Percentiles rank a stretch among this genome's conserved stretches.
These are phyloP conservation scores for Leccinum fibrillosum DNA, from an alignment of 768 basidiomycete genomes.

Conservation along the genomic window DNA sequence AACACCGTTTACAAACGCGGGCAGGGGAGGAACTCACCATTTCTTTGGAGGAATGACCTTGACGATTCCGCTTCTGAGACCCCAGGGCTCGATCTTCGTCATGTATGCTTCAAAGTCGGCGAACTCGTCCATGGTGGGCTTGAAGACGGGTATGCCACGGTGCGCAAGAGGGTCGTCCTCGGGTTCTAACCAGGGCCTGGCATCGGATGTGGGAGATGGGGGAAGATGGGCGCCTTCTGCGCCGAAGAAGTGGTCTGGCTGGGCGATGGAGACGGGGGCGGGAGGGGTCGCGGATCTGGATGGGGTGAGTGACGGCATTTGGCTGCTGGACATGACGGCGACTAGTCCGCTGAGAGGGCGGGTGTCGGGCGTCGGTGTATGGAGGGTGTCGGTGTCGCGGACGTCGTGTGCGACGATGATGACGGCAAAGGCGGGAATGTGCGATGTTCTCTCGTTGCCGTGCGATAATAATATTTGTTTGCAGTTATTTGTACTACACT, in stretches of 20 bases:
- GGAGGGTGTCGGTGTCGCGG: conserved; percentile 4
- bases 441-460: not conserved
- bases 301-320: conserved; percentile 34
- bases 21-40: conserved; percentile 57
- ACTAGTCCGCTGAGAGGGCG: conserved; percentile 7
- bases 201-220: conserved; percentile 62
- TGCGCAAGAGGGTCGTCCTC: conserved; percentile 75
- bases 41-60: conserved; percentile 95
- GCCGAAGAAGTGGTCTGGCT: conserved; percentile 85
- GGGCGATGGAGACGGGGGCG: conserved; percentile 46
- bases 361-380: not conserved
- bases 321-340: conserved; percentile 23
- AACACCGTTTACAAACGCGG: conserved; percentile 18
- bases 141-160: conserved; percentile 95
- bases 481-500: not conserved
- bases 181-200: conserved; percentile 69
- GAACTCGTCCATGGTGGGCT: conserved; percentile 90
- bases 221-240: conserved; percentile 43
- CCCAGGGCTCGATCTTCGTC: conserved; percentile 86
- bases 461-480: not conserved
- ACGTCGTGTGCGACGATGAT: conserved; percentile 9
- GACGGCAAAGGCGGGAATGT: conserved; percentile 1
- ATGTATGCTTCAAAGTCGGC: conserved; percentile 89
- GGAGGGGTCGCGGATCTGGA: conserved; percentile 47
- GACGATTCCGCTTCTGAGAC: conserved; percentile 84